phyloP scores from a whole-genome alignment of 768 basidiomycete genomes.

The Mycena metata region DNA sequence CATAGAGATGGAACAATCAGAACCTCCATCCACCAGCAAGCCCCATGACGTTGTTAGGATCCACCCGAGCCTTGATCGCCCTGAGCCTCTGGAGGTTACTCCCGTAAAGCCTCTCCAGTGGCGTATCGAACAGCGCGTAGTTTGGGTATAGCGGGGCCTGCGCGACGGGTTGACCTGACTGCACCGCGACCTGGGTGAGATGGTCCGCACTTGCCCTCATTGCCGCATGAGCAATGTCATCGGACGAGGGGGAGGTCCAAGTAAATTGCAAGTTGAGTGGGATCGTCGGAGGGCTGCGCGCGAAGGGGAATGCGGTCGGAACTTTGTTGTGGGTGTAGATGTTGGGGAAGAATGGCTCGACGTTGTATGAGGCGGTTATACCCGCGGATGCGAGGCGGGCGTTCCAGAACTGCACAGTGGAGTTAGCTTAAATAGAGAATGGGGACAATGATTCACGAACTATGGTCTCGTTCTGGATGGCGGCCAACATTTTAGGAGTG shows the following conservation, averaged over 20 bases:
- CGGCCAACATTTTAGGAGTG: constrained; percentile 53
- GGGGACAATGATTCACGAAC: constrained; percentile 40
- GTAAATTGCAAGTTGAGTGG: constrained; percentile 47
- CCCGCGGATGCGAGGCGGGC: constrained; percentile 45
- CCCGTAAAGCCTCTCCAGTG: constrained; percentile 57
- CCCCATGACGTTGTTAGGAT: constrained; percentile 61
- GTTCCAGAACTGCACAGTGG: constrained; percentile 61
- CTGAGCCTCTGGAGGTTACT: constrained; percentile 49
- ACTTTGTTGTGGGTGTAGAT: constrained; percentile 54
- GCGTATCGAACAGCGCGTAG: constrained; percentile 58
- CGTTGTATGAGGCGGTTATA: constrained; percentile 57
- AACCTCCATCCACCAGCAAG: constrained; percentile 63
- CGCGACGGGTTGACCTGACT: constrained; percentile 47
- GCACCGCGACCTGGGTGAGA: constrained; percentile 38
- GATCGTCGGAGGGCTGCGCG: constrained; percentile 39
- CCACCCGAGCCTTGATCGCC: constrained; percentile 51
- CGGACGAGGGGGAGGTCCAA: constrained; percentile 40
- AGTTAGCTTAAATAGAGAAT: too few relatives aligned
- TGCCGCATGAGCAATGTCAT: constrained; percentile 46
- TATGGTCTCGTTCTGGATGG: constrained; percentile 58
- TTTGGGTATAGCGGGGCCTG: constrained; percentile 57
- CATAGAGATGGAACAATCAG: too few relatives aligned
- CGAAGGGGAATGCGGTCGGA: constrained; percentile 61
- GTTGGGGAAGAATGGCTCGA: constrained; percentile 64
- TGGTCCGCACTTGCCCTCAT: constrained; percentile 46